Evolutionary conservation across 2,329 filamentous ascomycete species (phyloP), one percentile per base, ranked within the genome.

Genomic region (Fusarium aywerte): DNA sequence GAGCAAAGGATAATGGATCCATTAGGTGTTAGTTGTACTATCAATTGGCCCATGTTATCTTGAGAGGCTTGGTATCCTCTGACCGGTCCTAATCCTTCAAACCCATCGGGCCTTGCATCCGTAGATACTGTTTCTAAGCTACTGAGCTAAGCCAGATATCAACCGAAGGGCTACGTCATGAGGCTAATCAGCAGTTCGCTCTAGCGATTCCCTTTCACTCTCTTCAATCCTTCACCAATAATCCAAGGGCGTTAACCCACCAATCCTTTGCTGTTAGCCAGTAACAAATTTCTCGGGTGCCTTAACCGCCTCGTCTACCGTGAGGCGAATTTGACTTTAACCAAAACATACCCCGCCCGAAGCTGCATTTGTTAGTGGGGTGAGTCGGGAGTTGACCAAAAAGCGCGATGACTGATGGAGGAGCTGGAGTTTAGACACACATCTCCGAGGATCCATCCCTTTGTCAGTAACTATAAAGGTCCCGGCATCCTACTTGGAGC

Each of bases 351-450:
- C 65, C 65, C 65, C 65, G 65, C 65, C 61, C 65, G 43, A 50
- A 53, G 57, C 58, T 47, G 54, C 49, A 58, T 45, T 25, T 40
- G 52, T 32, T 63, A 45, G 65, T 68, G 60, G 60, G 59, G 60
- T 58, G 58, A 25, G 23, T 47, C 25, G 44, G 58, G 38, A 27
- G 27, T 20, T 40, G 18, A 47, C 31, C 23, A 42, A 61, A 45
- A 57, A 49, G 43, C 21, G 65, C 35, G 31, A 65, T 48, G 47
- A 59, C 63, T 42, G 49, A 58, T 49, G n/a, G 21, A 29, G 32
- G 32, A 62, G 33, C 56, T 69, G 62, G 66, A 69, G 67, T 65
- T 68, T 58, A 70, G 59, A 67, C 44, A 65, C 58, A 70, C 62
- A 65, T 54, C 53, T 68, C 53, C 63, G 63, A 62, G 31, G 25